Conservation (phyloP, 805 yeast genomes). For the Starmerella roubikii region DNA sequence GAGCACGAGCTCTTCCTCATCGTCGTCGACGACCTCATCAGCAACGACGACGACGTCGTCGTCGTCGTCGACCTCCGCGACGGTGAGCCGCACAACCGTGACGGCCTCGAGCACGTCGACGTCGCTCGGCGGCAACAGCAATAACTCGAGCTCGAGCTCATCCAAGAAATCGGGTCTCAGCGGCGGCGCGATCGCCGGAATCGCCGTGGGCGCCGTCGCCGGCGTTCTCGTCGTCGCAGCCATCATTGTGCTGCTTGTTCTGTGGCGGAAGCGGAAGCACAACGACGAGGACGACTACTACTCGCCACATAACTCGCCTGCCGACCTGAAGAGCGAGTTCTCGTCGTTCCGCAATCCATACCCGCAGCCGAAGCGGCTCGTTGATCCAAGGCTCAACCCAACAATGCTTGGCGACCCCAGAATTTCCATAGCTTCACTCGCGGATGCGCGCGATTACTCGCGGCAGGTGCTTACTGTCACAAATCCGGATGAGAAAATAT, state of each 20-base stretch:
- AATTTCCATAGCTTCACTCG: slow-evolving; percentile 71
- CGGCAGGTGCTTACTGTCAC: slow-evolving; percentile 75
- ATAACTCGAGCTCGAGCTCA: slow-evolving; percentile 9
- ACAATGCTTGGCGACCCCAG: slow-evolving; percentile 64
- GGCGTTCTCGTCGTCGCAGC: slow-evolving; percentile 34
- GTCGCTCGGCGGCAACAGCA: slow-evolving; percentile 22
- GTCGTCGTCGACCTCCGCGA: neutral
- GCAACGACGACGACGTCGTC: neutral
- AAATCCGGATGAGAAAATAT: slow-evolving; percentile 53
- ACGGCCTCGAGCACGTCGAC: slow-evolving; percentile 18
- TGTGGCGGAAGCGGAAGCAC: slow-evolving; percentile 32
- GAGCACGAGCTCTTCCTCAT: neutral
- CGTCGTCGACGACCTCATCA: neutral
- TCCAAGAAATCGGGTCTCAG: slow-evolving; percentile 18
- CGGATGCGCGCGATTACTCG: slow-evolving; percentile 72
- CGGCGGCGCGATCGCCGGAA: slow-evolving; percentile 47
- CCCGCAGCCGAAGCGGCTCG: slow-evolving; percentile 24
- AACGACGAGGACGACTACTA: slow-evolving; percentile 28
- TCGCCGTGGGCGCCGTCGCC: slow-evolving; percentile 40
- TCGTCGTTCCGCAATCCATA: slow-evolving; percentile 15
- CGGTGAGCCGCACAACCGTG: slow-evolving; percentile 1
- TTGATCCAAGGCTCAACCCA: slow-evolving; percentile 60
- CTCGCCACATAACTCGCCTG: slow-evolving; percentile 23
- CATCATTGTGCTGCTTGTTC: slow-evolving; percentile 30
- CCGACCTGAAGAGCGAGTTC: slow-evolving; percentile 21